phyloP scores from a whole-genome alignment of 2,329 filamentous ascomycete species.

The Pseudofabraea citricarpa region DNA sequence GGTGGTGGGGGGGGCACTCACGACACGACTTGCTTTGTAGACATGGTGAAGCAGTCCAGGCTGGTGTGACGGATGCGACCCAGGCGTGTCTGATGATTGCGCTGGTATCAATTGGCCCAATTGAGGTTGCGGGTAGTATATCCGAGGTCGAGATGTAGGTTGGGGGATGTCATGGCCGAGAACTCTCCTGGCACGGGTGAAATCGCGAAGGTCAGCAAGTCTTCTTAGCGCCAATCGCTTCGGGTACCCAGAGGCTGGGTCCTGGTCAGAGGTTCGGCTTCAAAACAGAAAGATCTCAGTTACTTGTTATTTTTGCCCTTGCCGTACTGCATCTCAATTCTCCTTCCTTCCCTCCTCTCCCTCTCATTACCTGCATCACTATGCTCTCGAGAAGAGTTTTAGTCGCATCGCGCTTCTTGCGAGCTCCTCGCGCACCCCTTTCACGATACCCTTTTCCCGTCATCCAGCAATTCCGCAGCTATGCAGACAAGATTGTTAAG shows the following conservation, averaged over 20 bases:
- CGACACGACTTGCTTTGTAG: slow-evolving; percentile 29
- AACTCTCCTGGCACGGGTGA: neutral
- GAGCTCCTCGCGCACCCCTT: slow-evolving; percentile 20
- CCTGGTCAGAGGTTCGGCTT: too few relatives aligned
- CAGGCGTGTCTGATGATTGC: neutral
- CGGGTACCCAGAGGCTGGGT: too few relatives aligned
- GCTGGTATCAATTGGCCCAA: neutral
- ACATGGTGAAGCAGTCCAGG: slow-evolving; percentile 27
- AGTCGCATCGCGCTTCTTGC: slow-evolving; percentile 27
- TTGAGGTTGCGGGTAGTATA: neutral
- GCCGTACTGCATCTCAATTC: slow-evolving; percentile 4
- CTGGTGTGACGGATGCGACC: slow-evolving; percentile 1
- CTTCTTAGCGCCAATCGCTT: too few relatives aligned
- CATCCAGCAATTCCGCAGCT: slow-evolving; percentile 51
- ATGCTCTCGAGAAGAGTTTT: slow-evolving; percentile 29
- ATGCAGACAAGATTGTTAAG: slow-evolving; percentile 82
- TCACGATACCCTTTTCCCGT: slow-evolving; percentile 37
- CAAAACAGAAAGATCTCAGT: too few relatives aligned
- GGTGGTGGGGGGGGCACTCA: slow-evolving; percentile 11
- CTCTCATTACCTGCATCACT: too few relatives aligned
- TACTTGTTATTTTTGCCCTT: neutral
- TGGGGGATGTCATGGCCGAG: neutral
- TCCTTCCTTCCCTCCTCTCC: slow-evolving; percentile 2
- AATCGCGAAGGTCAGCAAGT: too few relatives aligned
- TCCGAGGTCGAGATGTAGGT: neutral